phyloP scores from a whole-genome alignment of 192 early-diverging fungal species.

The Backusella psychrophila region DNA sequence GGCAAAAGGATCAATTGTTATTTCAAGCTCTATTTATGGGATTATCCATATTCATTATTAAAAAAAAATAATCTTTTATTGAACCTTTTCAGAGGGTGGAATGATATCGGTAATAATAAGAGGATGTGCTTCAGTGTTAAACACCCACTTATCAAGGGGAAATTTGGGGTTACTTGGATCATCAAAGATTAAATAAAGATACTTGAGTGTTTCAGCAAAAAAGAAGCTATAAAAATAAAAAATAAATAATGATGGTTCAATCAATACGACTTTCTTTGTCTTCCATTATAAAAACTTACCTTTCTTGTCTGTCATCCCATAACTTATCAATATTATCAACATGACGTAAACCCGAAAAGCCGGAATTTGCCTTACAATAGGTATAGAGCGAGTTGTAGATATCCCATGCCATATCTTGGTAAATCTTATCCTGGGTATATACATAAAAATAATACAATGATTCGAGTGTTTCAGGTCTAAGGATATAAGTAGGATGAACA shows the following conservation, averaged over 20 bases:
- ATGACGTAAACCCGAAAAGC: slow-evolving; percentile 46
- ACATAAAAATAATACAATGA: slow-evolving; percentile 72
- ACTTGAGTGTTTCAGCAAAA: slow-evolving; percentile 94
- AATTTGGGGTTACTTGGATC: slow-evolving; percentile 45
- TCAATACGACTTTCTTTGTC: neutral
- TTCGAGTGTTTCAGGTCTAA: slow-evolving; percentile 62
- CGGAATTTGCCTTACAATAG: slow-evolving; percentile 44
- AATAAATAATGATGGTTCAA: neutral
- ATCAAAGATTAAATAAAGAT: slow-evolving; percentile 87
- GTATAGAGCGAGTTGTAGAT: slow-evolving; percentile 50
- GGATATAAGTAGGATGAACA: slow-evolving; percentile 7
- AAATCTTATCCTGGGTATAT: slow-evolving; percentile 61
- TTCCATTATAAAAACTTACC: slow-evolving; percentile 28
- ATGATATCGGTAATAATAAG: slow-evolving; percentile 40
- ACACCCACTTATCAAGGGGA: slow-evolving; percentile 79
- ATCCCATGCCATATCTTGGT: slow-evolving; percentile 70
- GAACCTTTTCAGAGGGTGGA: slow-evolving; percentile 6
- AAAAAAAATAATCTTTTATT: neutral
- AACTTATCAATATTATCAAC: slow-evolving; percentile 23
- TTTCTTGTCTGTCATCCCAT: slow-evolving; percentile 53
- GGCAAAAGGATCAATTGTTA: no score
- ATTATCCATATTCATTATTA: neutral
- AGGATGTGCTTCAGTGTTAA: slow-evolving; percentile 96
- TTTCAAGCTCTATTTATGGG: no score
- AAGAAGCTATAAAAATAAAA: slow-evolving; percentile 63